Conservation (phyloP, 2,329 filamentous ascomycete genomes). For the Pyrenochaeta sp. region DNA sequence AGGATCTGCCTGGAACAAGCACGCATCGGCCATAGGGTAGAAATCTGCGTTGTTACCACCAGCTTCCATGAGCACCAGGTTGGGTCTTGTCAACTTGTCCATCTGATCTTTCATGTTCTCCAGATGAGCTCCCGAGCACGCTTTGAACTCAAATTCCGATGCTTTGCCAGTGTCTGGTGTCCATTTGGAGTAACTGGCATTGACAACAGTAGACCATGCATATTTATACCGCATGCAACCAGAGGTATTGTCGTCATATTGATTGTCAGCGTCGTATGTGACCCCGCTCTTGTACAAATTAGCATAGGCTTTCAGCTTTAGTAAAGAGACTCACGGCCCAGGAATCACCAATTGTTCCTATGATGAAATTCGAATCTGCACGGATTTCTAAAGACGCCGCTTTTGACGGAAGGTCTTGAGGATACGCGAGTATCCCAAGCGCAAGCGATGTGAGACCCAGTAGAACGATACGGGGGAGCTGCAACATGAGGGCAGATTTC, state of each 20-base stretch:
- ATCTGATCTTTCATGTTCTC: conserved; percentile 11
- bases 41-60: conserved; percentile 19
- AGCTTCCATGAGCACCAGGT: conserved; percentile 14
- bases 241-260: conserved; percentile 5
- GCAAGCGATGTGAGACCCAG: background rate
- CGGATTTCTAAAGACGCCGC: too few relatives aligned
- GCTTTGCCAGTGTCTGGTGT: conserved; percentile 5
- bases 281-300: conserved; percentile 7
- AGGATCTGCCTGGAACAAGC: conserved; percentile 7
- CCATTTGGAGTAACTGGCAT: conserved; percentile 2
- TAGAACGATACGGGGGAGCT: too few relatives aligned
- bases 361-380: conserved; percentile 3
- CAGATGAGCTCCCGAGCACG: conserved; percentile 8
- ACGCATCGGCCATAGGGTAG: conserved; percentile 15
- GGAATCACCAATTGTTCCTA: conserved; percentile 11
- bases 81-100: conserved; percentile 12
- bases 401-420: background rate
- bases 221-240: conserved; percentile 9
- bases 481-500: too few relatives aligned
- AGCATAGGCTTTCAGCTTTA: background rate
- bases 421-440: background rate
- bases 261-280: background rate
- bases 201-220: conserved; percentile 16
- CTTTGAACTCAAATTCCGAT: conserved; percentile 13
- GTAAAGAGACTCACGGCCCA: conserved; percentile 7